These are phyloP conservation scores for Penicillium robsamsonii DNA, from an alignment of 495 filamentous ascomycete genomes.

Conservation along the genomic window DNA sequence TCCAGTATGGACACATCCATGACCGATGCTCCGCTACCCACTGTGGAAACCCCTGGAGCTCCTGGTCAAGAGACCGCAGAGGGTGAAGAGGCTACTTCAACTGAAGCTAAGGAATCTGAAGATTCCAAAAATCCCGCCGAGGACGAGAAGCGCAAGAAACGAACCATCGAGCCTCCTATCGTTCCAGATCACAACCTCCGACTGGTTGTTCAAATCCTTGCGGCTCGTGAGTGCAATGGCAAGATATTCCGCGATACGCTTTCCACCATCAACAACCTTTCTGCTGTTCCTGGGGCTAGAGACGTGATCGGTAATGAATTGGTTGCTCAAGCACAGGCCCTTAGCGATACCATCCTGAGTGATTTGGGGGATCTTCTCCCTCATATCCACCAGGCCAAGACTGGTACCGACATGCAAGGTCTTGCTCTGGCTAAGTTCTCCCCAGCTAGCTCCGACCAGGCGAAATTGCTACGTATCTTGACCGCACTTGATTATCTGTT, in stretches of 20 bases:
- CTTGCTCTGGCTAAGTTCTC: conserved; percentile 94
- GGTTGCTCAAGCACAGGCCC: conserved; percentile 74
- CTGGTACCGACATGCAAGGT: conserved; percentile 91
- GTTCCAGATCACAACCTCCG: conserved; percentile 88
- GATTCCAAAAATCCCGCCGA: conserved; percentile 47
- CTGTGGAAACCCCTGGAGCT: conserved; percentile 31
- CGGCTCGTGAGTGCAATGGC: conserved; percentile 90
- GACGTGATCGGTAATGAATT: conserved; percentile 89
- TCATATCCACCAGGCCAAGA: conserved; percentile 81
- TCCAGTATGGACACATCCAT: conserved; percentile 40
- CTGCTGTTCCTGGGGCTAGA: conserved; percentile 85
- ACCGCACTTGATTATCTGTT: conserved; percentile 96
- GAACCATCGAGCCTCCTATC: conserved; percentile 73
- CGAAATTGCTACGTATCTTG: conserved; percentile 88
- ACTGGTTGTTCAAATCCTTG: conserved; percentile 91
- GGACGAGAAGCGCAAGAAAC: conserved; percentile 67
- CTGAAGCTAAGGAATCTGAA: conserved; percentile 30
- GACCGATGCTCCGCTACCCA: conserved; percentile 41
- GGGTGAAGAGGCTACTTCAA: conserved; percentile 5
- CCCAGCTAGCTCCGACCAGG: conserved; percentile 89
- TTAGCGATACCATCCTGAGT: conserved; percentile 78
- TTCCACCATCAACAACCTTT: conserved; percentile 96
- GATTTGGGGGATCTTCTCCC: conserved; percentile 85
- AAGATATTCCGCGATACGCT: conserved; percentile 97
- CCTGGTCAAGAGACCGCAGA: conserved; percentile 31